Percentiles rank a stretch among this genome's conserved stretches.
phyloP scores from a whole-genome alignment of 2,329 filamentous ascomycete species.

The Phaeosphaeriaceae sp. region DNA sequence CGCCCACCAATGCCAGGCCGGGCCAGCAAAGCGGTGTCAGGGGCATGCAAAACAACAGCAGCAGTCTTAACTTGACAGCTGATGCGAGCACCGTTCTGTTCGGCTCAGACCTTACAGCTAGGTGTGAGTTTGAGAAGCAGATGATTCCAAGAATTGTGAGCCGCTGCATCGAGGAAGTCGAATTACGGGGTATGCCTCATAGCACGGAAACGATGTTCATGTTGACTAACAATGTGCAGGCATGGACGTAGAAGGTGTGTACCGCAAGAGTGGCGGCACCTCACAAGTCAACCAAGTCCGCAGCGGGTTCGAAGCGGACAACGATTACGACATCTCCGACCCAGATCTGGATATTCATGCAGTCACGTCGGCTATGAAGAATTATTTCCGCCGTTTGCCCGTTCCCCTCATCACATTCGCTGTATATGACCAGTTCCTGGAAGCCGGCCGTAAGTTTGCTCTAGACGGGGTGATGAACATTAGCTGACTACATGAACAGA shows the following conservation, averaged over 20 bases:
- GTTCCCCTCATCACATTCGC: slow-evolving; percentile 90
- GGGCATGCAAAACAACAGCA: slow-evolving; percentile 51
- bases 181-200: slow-evolving; percentile 75
- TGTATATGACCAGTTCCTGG: slow-evolving; percentile 87
- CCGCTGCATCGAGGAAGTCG: slow-evolving; percentile 95
- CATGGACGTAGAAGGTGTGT: slow-evolving; percentile 95
- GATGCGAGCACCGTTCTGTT: slow-evolving; percentile 69
- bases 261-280: slow-evolving; percentile 94
- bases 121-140: slow-evolving; percentile 86
- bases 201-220: background rate
- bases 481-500: slow-evolving; percentile 52
- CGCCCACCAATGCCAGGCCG: slow-evolving; percentile 20
- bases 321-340: slow-evolving; percentile 92
- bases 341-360: slow-evolving; percentile 94
- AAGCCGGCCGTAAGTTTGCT: slow-evolving; percentile 72
- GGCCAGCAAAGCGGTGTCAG: slow-evolving; percentile 33
- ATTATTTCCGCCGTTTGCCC: slow-evolving; percentile 95
- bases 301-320: slow-evolving; percentile 86
- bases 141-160: slow-evolving; percentile 91
- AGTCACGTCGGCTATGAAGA: slow-evolving; percentile 93
- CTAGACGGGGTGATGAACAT: background rate
- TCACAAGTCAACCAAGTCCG: slow-evolving; percentile 90
- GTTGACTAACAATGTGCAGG: background rate
- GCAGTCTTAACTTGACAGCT: slow-evolving; percentile 51
- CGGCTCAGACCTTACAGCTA: slow-evolving; percentile 85